Conservation (phyloP, 2,329 filamentous ascomycete species). For the Helminthosporium solani region DNA sequence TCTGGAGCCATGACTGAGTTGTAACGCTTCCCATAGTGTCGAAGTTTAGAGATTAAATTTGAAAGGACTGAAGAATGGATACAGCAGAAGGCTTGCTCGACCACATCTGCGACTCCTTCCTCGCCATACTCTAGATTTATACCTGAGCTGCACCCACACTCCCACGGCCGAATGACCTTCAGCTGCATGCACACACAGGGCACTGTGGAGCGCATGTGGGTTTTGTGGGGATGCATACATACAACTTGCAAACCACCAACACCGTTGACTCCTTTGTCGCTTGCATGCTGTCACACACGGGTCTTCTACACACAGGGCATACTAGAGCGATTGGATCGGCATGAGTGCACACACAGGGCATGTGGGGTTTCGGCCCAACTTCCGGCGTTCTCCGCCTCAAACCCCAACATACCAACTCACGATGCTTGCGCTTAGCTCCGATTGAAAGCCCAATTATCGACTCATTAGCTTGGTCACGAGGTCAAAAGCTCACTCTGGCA, state of each 20-base stretch:
- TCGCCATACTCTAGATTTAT: background rate
- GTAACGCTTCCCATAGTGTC: conserved; percentile 34
- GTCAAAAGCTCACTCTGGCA: background rate
- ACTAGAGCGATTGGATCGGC: background rate
- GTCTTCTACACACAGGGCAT: conserved; percentile 8
- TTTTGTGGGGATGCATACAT: background rate
- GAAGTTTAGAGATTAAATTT: background rate
- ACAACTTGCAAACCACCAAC: background rate
- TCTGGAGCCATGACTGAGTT: conserved; percentile 45
- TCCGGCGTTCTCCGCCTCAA: background rate
- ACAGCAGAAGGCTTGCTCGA: background rate
- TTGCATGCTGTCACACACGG: background rate
- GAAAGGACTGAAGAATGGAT: background rate
- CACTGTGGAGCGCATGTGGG: conserved; percentile 22
- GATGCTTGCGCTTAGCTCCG: background rate
- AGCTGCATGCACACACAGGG: conserved; percentile 22
- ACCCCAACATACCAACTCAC: background rate
- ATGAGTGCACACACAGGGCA: conserved; percentile 8
- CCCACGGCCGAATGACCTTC: background rate
- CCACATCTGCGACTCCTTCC: background rate
- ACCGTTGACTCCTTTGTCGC: background rate
- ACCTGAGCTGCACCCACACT: background rate
- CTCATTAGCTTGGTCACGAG: background rate
- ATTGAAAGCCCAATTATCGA: background rate
- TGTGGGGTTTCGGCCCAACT: conserved; percentile 1